Evolutionary conservation across 169 alveolate species (phyloP), one percentile per base, ranked within the genome.

Genomic region (Cryptosporidium canis): DNA sequence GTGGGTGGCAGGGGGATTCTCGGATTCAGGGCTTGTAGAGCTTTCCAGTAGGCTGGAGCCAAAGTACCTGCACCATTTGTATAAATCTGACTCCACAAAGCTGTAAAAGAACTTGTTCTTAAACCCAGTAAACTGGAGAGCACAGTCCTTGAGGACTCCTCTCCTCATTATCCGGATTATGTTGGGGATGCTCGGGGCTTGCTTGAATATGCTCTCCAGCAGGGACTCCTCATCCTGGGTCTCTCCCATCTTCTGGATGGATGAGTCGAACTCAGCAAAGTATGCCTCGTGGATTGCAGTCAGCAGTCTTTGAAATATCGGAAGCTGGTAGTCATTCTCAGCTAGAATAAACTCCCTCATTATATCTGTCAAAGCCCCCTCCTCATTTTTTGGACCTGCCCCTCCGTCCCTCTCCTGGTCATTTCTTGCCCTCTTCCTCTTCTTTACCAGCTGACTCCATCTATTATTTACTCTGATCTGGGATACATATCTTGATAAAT

Each of bases 401-500:
- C 55, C 9, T n/a, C n/a, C n/a, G n/a, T n/a, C n/a, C n/a, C n/a
- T n/a, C n/a, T n/a, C 58, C 11, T 18, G 53, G 8, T 77, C 87
- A 27, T 37, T 37, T 58, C 87, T 77, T 4, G 33, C n/a, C 48
- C 87, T 56, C 18, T 61, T 61, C n/a, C n/a, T n/a, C 45, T 77
- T 77, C 47, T 58, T 77, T 3, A 66, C 41, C 41, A 66, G n/a
- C 7, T 48, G 51, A 14, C 61, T 61, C 87, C 87, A 77, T 33
- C 44, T 77, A 14, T 77, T 58, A 31, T 77, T 77, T n/a, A 64
- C 29, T 58, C 87, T 77, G 6, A 58, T 44, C 24, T 29, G 44
- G 5, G 87, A 35, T 37, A 77, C 58, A 31, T 77, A 77, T 37
- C 87, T 77, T 35, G 87, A 77, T 43, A 39, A 77, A 43, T 41